These are phyloP conservation scores for Tillandsia leiboldiana DNA, from an alignment of 176 grass and related monocot species.

Conservation along the genomic window DNA sequence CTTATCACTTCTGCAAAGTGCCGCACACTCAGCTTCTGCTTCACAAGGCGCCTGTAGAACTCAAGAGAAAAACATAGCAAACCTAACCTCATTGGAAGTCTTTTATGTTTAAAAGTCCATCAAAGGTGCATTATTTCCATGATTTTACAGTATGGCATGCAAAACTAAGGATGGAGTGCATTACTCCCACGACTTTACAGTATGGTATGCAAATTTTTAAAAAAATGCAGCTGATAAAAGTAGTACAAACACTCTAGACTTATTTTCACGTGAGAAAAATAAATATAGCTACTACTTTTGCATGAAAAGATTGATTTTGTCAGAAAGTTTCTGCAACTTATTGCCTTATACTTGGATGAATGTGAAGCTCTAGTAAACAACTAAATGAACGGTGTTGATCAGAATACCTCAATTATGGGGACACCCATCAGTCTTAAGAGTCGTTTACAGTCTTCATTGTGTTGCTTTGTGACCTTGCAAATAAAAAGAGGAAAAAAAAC, in stretches of 20 bases:
- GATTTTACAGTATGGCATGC: not conserved
- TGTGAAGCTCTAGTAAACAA: not conserved
- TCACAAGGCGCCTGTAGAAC: slow-evolving; percentile 71
- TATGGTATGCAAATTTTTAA: not conserved
- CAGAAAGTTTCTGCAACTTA: not conserved
- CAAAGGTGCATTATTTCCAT: slow-evolving; percentile 12
- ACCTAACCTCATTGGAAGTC: not conserved
- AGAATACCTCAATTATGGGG: slow-evolving; percentile 66
- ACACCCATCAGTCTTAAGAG: slow-evolving; percentile 82
- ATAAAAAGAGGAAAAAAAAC: not conserved
- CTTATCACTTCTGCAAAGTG: slow-evolving; percentile 74
- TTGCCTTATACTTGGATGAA: not conserved
- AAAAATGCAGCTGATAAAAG: not conserved
- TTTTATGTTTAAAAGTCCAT: slow-evolving; percentile 2
- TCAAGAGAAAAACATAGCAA: not conserved
- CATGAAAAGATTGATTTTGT: slow-evolving; percentile 3
- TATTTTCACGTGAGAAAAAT: too few relatives aligned
- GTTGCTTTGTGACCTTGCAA: slow-evolving; percentile 54
- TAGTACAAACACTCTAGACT: not conserved
- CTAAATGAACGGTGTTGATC: slow-evolving; percentile 17
- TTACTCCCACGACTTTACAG: slow-evolving; percentile 9
- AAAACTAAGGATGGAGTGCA: not conserved
- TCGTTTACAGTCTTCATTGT: slow-evolving; percentile 81
- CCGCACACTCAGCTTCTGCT: slow-evolving; percentile 85
- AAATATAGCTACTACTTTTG: not conserved